Conservation (phyloP, 192 early-diverging fungal genomes). For the Rhizoclosmatium sp. region DNA sequence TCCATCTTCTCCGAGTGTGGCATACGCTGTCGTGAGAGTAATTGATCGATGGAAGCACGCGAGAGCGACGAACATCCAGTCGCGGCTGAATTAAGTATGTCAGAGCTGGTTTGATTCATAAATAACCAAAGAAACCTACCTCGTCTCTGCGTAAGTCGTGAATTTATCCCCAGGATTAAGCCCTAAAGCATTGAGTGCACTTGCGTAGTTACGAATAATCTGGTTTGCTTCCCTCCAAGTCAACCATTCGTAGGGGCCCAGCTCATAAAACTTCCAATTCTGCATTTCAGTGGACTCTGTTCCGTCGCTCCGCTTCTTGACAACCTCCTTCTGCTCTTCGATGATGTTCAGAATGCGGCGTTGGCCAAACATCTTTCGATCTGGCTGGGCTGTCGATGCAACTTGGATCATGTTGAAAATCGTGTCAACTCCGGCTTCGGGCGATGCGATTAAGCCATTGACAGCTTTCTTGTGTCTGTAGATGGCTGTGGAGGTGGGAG, state of each 20-base stretch:
- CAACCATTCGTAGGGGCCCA: background rate
- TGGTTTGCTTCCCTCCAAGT: constrained; percentile 57
- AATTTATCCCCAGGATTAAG: constrained; percentile 70
- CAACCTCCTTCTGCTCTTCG: constrained; percentile 79
- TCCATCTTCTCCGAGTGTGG: constrained; percentile 84
- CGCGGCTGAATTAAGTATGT: constrained; percentile 29
- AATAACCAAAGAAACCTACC: background rate
- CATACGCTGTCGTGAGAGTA: constrained; percentile 80
- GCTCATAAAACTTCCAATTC: constrained; percentile 57
- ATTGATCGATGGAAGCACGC: constrained; percentile 73
- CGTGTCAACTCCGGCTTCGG: constrained; percentile 16
- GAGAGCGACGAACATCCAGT: constrained; percentile 72
- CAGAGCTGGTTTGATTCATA: background rate
- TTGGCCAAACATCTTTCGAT: constrained; percentile 6
- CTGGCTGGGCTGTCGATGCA: background rate
- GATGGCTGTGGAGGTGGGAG: constrained; percentile 6
- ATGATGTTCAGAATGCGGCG: constrained; percentile 35
- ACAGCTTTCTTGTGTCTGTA: background rate
- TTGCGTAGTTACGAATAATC: background rate
- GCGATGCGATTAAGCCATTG: constrained; percentile 7
- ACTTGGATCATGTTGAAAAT: constrained; percentile 22
- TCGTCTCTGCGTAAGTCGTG: constrained; percentile 55
- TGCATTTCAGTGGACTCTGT: constrained; percentile 71
- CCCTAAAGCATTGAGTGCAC: constrained; percentile 75
- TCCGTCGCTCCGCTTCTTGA: constrained; percentile 57